Evolutionary conservation across 169 alveolate genomes (phyloP).

Genomic region (Eimeria falciformis): DNA sequence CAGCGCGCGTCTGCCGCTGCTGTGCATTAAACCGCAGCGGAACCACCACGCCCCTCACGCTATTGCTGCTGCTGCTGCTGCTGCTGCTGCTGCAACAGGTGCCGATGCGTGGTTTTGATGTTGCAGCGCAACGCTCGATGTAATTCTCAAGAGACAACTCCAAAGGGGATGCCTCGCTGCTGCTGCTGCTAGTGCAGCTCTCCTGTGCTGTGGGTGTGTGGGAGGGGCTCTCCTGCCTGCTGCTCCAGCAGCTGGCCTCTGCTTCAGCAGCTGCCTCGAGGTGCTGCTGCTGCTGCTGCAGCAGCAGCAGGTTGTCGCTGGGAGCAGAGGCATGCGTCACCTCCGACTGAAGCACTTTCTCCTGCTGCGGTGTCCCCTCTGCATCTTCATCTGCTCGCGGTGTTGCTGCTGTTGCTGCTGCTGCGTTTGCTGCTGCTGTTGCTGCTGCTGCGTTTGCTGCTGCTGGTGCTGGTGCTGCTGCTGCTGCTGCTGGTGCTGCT

Average conservation of each 20-base stretch:
- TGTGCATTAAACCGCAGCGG: conserved; percentile 4
- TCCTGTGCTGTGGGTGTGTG: not conserved
- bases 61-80: conserved; percentile 21
- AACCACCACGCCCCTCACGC: not conserved
- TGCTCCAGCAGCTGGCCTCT: too few species aligned
- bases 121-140: conserved; percentile 37
- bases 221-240: too few species aligned
- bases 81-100: not conserved
- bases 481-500: not conserved
- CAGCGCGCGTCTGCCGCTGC: not conserved
- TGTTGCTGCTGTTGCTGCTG: not conserved
- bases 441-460: not conserved
- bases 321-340: conserved; percentile 6
- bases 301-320: not conserved
- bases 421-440: not conserved
- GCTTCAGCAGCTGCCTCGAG: too few species aligned
- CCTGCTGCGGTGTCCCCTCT: conserved; percentile 16
- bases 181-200: not conserved
- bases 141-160: conserved; percentile 39
- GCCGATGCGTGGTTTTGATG: too few species aligned
- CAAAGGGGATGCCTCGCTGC: not conserved
- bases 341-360: not conserved
- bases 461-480: not conserved
- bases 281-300: conserved; percentile 5
- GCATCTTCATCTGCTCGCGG: not conserved